Evolutionary conservation across 768 basidiomycete species (phyloP).

Genomic region (Lactarius trivialis): DNA sequence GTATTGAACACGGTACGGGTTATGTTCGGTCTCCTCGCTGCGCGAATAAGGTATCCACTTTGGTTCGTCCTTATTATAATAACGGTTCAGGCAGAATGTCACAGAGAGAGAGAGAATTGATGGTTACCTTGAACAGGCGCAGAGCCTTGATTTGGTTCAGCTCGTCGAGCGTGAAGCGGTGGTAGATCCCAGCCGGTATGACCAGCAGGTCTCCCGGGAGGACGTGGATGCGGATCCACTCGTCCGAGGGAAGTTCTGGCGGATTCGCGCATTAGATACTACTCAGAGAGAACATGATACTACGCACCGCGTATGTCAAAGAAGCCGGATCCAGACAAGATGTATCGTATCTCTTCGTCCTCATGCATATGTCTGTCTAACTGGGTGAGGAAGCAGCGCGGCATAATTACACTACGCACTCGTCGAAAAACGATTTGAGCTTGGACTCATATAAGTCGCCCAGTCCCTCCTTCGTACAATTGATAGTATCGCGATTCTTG

Average conservation of each 20-base stretch:
- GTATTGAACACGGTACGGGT: conserved; percentile 57
- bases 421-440: conserved; percentile 77
- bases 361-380: conserved; percentile 69
- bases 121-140: conserved; percentile 71
- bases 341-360: conserved; percentile 92
- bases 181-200: conserved; percentile 87
- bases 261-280: not conserved
- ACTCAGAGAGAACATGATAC: not conserved
- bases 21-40: conserved; percentile 51
- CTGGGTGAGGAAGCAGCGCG: too few species aligned
- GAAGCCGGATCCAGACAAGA: conserved; percentile 81
- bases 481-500: conserved; percentile 78
- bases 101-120: not conserved
- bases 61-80: conserved; percentile 64
- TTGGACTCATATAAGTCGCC: conserved; percentile 80
- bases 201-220: conserved; percentile 78
- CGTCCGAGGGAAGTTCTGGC: conserved; percentile 56
- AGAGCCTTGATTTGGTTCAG: conserved; percentile 66
- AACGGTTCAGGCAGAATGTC: not conserved
- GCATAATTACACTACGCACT: conserved; percentile 37
- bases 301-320: conserved; percentile 82
- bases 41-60: conserved; percentile 84
- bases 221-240: conserved; percentile 79
- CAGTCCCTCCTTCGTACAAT: conserved; percentile 69
- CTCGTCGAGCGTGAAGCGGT: conserved; percentile 87